These are phyloP conservation scores for Mycena albidolilacea DNA, from an alignment of 768 basidiomycete genomes.

Conservation along the genomic window DNA sequence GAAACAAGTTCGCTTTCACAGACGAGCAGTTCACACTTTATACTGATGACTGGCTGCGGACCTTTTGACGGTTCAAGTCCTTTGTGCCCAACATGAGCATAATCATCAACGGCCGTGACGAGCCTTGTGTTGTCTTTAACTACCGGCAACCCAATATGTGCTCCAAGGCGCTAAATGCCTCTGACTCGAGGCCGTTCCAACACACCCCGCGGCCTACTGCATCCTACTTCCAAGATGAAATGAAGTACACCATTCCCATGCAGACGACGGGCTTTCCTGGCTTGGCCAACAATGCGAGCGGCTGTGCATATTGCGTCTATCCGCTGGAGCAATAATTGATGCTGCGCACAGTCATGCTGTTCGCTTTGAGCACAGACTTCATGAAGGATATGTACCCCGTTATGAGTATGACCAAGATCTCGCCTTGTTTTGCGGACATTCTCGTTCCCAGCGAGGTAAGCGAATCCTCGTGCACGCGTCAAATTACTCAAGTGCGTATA, in stretches of 20 bases:
- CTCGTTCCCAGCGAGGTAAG: conserved; percentile 40
- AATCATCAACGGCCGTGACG: conserved; percentile 40
- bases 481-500: background rate
- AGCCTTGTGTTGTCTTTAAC: conserved; percentile 39
- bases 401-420: conserved; percentile 39
- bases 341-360: conserved; percentile 30
- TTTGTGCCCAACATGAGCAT: conserved; percentile 37
- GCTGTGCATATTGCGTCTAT: conserved; percentile 22
- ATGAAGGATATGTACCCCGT: conserved; percentile 40
- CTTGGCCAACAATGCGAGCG: conserved; percentile 38
- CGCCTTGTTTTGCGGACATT: conserved; percentile 40
- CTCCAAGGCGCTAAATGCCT: conserved; percentile 29
- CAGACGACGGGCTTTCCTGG: conserved; percentile 32
- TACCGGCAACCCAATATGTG: conserved; percentile 16
- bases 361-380: conserved; percentile 37
- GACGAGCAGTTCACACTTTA: conserved; percentile 37
- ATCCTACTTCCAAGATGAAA: conserved; percentile 35
- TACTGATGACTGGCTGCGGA: conserved; percentile 36
- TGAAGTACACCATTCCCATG: conserved; percentile 33
- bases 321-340: background rate
- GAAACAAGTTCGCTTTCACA: conserved; percentile 23
- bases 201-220: conserved; percentile 35
- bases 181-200: conserved; percentile 37
- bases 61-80: conserved; percentile 21
- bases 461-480: background rate